These are phyloP conservation scores for Zygnema cylindricum DNA, from an alignment of 139 green algal genomes.

Conservation along the genomic window DNA sequence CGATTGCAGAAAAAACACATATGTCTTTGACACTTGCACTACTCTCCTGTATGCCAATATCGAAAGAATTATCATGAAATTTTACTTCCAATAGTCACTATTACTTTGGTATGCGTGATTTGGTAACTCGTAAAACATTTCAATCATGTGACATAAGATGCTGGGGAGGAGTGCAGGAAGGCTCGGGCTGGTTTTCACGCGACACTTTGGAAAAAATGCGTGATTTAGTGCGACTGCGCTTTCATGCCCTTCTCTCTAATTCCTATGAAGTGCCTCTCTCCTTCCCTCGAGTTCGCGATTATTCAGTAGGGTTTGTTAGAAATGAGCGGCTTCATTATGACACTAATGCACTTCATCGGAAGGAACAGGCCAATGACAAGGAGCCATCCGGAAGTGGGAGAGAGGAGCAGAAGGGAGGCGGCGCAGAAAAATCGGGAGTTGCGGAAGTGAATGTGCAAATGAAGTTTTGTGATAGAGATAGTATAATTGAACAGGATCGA, in stretches of 20 bases:
- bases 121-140: too few relatives aligned
- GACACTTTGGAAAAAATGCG: not conserved
- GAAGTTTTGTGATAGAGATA: too few relatives aligned
- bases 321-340: not conserved
- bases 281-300: not conserved
- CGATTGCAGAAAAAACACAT: not conserved
- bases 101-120: not conserved
- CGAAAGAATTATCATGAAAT: not conserved
- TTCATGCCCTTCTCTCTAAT: not conserved
- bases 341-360: not conserved
- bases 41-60: not conserved
- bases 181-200: conserved; percentile 3
- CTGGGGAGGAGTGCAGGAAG: conserved; percentile 2
- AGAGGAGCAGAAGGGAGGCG: not conserved
- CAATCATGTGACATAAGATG: too few relatives aligned
- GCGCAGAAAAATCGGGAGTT: not conserved
- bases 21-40: too few relatives aligned
- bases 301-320: not conserved
- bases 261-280: not conserved
- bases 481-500: too few relatives aligned
- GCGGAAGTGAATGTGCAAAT: too few relatives aligned
- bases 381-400: not conserved
- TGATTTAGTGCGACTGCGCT: not conserved
- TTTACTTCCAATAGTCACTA: not conserved
- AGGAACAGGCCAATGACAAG: not conserved